Base-by-base conservation (phyloP, 345 rosid genomes). In the Balakata baccata region DNA sequence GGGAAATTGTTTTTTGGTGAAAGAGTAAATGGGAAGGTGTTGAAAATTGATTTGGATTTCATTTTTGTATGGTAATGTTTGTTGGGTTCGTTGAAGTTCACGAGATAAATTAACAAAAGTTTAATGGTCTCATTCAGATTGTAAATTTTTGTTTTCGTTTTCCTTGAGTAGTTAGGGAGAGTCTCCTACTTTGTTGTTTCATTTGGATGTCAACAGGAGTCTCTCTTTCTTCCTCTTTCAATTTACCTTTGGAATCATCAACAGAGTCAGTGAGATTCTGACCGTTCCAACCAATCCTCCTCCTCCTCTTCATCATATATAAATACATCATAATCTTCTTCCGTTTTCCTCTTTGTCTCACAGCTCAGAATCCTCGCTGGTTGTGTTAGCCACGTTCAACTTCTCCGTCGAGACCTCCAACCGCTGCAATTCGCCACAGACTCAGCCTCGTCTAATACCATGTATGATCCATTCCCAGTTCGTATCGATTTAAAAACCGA, bases 1-100 rank as follows among this genome's bases (percentile, higher is more conserved):
- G 53, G 37, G 47, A 50, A 53, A 12, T 29, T 49, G 64, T 7
- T 57, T 39, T 8, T 23, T 68, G 58, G 78, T n/a, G 73, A 61
- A 34, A 51, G 23, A 50, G 52, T 67, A 14, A 74, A 67, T 37
- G 37, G 49, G 59, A 47, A 46, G 70, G 34, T 45, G 77, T 17
- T 43, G 57, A 43, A 18, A 45, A 63, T 74, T 67, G 63, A 68
- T 69, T 62, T 51, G 70, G 57, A 70, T 70, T 56, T 70, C 18
- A 37, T 46, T 63, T 2, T 64, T 57, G 52, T 45, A 56, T 56
- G 57, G 61, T 49, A 9, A 59, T 64, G 66, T 77, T 64, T 66
- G 75, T 57, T 65, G 57, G 67, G 60, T 64, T 64, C 71, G 66
- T 77, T 58, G 75, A 66, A 29, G 20, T 77, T 65, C 75, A 64